Evolutionary conservation across 2,329 filamentous ascomycete species (phyloP).

Genomic region (Venturia pyrina): DNA sequence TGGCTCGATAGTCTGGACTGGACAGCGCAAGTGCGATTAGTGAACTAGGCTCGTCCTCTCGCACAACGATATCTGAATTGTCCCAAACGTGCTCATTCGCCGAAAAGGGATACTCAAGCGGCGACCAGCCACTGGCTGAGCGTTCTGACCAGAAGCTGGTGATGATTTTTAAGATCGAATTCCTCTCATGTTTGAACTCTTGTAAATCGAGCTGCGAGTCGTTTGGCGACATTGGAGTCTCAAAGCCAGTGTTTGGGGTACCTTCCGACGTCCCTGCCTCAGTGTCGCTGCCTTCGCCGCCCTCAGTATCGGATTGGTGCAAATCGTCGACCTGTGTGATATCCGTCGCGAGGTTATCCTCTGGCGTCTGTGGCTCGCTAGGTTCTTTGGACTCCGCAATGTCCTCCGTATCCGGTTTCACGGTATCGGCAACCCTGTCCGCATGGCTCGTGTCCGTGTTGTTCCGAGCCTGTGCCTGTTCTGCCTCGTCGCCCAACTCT

Average conservation of each 20-base stretch:
- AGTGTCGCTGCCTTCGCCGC: constrained; percentile 50
- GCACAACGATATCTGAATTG: constrained; percentile 92
- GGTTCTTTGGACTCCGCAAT: not conserved
- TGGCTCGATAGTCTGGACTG: constrained; percentile 75
- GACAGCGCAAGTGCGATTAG: constrained; percentile 87
- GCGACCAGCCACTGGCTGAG: constrained; percentile 87
- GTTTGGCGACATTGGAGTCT: constrained; percentile 35
- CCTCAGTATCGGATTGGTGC: constrained; percentile 14
- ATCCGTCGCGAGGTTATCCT: not conserved
- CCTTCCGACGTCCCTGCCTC: constrained; percentile 63
- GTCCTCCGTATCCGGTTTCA: not conserved
- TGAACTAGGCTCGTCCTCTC: constrained; percentile 94
- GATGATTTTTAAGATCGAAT: constrained; percentile 86
- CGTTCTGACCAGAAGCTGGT: constrained; percentile 98
- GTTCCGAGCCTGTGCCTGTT: constrained; percentile 19
- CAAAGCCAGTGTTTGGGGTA: constrained; percentile 28
- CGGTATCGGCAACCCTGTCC: constrained; percentile 16
- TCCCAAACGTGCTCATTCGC: constrained; percentile 89
- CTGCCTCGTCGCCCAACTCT: constrained; percentile 55
- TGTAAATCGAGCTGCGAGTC: constrained; percentile 48
- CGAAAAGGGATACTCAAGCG: constrained; percentile 78
- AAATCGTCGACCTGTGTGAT: constrained; percentile 15
- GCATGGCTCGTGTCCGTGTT: constrained; percentile 20
- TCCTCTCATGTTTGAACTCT: constrained; percentile 86
- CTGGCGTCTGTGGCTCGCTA: not conserved